Conservation (phyloP, 2,329 filamentous ascomycete species). For the Botryotinia globosa region DNA sequence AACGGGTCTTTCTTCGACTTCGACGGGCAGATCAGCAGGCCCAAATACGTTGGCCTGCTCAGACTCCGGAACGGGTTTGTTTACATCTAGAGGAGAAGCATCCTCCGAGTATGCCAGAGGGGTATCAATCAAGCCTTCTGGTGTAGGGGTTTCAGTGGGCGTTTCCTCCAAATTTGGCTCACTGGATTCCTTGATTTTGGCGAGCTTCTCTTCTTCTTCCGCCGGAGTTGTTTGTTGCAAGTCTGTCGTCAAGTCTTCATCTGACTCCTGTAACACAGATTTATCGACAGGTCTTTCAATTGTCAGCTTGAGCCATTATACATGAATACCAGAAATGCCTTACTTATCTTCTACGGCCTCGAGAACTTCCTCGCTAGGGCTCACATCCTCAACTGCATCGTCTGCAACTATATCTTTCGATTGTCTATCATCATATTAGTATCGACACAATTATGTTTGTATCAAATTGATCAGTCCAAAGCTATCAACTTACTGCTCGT, state of each 20-base stretch:
- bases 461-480: neutral
- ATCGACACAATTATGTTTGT: fast-evolving
- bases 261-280: neutral
- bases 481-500: neutral
- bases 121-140: neutral
- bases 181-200: neutral
- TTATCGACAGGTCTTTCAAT: neutral
- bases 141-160: fast-evolving
- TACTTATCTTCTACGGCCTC: neutral
- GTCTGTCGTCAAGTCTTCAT: neutral
- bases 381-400: neutral
- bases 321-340: neutral
- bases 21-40: neutral
- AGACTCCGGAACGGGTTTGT: neutral
- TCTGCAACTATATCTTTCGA: neutral
- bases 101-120: no score
- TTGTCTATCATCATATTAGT: neutral
- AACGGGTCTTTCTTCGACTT: neutral
- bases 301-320: neutral
- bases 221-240: neutral
- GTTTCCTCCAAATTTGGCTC: neutral
- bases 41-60: fast-evolving
- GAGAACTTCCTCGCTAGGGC: neutral
- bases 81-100: neutral
- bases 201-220: neutral